These are phyloP conservation scores for Hydnum rufescens DNA, from an alignment of 768 basidiomycete species.

Conservation along the genomic window DNA sequence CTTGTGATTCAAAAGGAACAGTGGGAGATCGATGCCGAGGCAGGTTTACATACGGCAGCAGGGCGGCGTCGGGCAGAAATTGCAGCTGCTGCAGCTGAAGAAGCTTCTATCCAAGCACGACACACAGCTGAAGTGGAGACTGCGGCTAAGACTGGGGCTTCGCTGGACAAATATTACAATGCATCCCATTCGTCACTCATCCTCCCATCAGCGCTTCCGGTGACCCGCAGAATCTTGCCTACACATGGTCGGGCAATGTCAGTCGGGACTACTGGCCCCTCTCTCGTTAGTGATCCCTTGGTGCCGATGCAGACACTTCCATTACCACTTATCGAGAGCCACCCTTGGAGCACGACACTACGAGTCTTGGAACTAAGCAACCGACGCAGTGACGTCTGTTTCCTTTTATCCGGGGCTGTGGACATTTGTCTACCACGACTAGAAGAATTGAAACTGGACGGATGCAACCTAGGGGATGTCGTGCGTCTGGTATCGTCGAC, in stretches of 20 bases:
- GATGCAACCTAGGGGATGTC: slow-evolving; percentile 43
- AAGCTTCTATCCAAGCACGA: slow-evolving; percentile 13
- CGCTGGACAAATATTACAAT: slow-evolving; percentile 39
- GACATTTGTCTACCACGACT: slow-evolving; percentile 31
- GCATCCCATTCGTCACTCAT: slow-evolving; percentile 35
- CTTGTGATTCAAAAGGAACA: slow-evolving; percentile 34
- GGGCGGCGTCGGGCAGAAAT: slow-evolving; percentile 46
- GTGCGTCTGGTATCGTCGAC: background rate
- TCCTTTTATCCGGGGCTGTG: slow-evolving; percentile 28
- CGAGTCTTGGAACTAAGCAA: slow-evolving; percentile 39
- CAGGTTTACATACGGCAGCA: slow-evolving; percentile 54
- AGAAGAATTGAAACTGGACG: slow-evolving; percentile 57
- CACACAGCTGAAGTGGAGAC: slow-evolving; percentile 1
- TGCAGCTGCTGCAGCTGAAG: slow-evolving; percentile 23
- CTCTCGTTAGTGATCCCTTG: slow-evolving; percentile 4
- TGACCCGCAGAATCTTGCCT: no score
- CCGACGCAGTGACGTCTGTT: slow-evolving; percentile 45
- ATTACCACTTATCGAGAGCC: slow-evolving; percentile 35
- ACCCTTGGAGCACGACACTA: slow-evolving; percentile 40
- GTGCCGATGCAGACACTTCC: slow-evolving; percentile 53
- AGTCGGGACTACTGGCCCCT: slow-evolving; percentile 12
- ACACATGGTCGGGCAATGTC: slow-evolving; percentile 30
- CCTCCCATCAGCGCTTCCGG: slow-evolving; percentile 40
- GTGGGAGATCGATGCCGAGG: slow-evolving; percentile 70
- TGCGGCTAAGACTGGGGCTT: slow-evolving; percentile 17